Evolutionary conservation across 768 basidiomycete genomes (phyloP).

Genomic region (Crucibulum laeve): DNA sequence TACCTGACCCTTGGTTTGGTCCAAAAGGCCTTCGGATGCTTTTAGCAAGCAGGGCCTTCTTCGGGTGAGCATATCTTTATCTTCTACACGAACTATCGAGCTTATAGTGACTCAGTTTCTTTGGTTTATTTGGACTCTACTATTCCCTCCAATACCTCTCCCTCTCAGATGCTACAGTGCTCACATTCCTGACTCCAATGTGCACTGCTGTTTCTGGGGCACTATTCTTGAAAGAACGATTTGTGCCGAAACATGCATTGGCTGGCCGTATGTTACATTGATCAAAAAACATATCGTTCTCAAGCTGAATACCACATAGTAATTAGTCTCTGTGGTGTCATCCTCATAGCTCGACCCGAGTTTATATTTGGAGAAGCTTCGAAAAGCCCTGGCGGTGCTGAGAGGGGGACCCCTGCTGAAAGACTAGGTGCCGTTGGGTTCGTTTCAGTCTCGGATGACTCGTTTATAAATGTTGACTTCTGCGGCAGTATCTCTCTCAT

Average conservation of each 20-base stretch:
- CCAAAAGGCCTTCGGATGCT: constrained; percentile 63
- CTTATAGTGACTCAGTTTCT: constrained; percentile 43
- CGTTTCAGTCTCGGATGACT: constrained; percentile 7
- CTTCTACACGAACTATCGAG: not conserved
- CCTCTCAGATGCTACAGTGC: constrained; percentile 71
- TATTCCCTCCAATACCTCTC: constrained; percentile 72
- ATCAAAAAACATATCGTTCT: not conserved
- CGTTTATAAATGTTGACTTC: not conserved
- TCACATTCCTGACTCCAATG: constrained; percentile 73
- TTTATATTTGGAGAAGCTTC: constrained; percentile 58
- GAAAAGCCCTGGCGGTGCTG: constrained; percentile 11
- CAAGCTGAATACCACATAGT: constrained; percentile 26
- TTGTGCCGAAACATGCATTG: constrained; percentile 49
- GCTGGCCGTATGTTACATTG: constrained; percentile 33
- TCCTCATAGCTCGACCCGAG: constrained; percentile 77
- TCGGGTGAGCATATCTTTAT: constrained; percentile 40
- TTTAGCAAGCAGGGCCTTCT: constrained; percentile 52
- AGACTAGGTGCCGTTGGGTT: constrained; percentile 61
- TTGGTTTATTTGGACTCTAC: constrained; percentile 67
- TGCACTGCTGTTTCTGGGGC: constrained; percentile 59
- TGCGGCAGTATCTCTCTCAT: constrained; percentile 51
- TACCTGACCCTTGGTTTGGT: constrained; percentile 57
- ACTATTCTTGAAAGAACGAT: constrained; percentile 55
- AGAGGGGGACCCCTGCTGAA: constrained; percentile 25
- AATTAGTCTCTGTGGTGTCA: constrained; percentile 67